phyloP scores from a whole-genome alignment of 2,329 filamentous ascomycete genomes.

The Diaporthe nobilis region DNA sequence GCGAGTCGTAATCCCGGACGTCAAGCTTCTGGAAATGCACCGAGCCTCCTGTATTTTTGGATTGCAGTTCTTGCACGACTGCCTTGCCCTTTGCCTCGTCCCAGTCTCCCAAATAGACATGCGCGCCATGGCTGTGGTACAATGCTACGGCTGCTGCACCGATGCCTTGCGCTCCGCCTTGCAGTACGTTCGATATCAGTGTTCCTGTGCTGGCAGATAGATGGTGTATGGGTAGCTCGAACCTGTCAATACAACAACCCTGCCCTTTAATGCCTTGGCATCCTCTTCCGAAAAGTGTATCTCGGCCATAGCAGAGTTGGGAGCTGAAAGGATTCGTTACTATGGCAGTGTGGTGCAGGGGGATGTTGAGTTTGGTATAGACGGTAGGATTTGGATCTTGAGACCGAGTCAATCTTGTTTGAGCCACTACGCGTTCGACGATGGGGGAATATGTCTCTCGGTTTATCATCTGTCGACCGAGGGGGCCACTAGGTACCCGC shows the following conservation, averaged over 20 bases:
- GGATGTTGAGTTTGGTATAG: not conserved
- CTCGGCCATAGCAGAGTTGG: constrained; percentile 36
- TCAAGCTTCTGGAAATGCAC: constrained; percentile 58
- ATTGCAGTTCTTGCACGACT: constrained; percentile 40
- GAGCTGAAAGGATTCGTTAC: no score
- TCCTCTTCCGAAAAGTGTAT: constrained; percentile 39
- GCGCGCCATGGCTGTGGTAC: constrained; percentile 44
- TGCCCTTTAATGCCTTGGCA: constrained; percentile 40
- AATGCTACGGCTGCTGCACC: constrained; percentile 46
- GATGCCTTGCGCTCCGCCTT: constrained; percentile 48
- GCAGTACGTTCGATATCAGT: not conserved
- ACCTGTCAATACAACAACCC: constrained; percentile 45
- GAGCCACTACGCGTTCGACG: not conserved
- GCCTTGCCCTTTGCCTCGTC: constrained; percentile 43
- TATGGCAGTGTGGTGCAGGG: not conserved
- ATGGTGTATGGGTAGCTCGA: not conserved
- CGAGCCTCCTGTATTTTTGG: constrained; percentile 42
- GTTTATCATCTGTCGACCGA: constrained; percentile 7
- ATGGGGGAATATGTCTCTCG: not conserved
- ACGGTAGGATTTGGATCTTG: not conserved
- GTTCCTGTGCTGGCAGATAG: not conserved
- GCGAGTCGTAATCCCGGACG: constrained; percentile 60
- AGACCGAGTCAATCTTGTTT: not conserved
- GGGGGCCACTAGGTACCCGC: not conserved
- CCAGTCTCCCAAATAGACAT: constrained; percentile 49